Evolutionary conservation across 352 stramenopile species (phyloP).

Genomic region (Thalassiosira mediterranea): DNA sequence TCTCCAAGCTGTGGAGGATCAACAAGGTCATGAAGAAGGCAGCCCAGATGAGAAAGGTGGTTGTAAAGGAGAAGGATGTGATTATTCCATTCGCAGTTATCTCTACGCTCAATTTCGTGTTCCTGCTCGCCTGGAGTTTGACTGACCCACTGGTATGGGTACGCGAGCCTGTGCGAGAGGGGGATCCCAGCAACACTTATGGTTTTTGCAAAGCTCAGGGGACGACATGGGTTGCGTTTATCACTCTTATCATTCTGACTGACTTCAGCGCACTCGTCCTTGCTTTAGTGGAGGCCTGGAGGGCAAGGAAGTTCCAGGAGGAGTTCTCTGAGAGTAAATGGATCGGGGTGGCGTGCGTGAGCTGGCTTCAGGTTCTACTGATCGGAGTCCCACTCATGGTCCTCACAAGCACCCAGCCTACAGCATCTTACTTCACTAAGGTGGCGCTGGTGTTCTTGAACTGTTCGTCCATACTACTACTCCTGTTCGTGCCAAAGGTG

Average conservation of each 20-base stretch:
- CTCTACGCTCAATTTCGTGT: slow-evolving; percentile 40
- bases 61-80: slow-evolving; percentile 30
- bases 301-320: slow-evolving; percentile 23
- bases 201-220: slow-evolving; percentile 25
- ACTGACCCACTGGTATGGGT: slow-evolving; percentile 51
- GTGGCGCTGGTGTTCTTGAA: too few species aligned
- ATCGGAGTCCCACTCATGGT: slow-evolving; percentile 36
- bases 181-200: slow-evolving; percentile 46
- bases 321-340: slow-evolving; percentile 31
- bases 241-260: slow-evolving; percentile 9
- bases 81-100: slow-evolving; percentile 35
- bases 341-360: slow-evolving; percentile 20
- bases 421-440: too few species aligned
- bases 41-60: not conserved
- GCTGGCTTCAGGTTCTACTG: slow-evolving; percentile 30
- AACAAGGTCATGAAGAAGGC: slow-evolving; percentile 40
- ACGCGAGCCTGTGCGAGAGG: slow-evolving; percentile 13
- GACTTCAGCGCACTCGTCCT: not conserved
- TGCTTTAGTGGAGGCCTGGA: slow-evolving; percentile 26
- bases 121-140: slow-evolving; percentile 55
- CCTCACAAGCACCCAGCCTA: too few species aligned
- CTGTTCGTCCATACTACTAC: too few species aligned
- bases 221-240: too few species aligned
- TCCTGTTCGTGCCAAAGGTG: too few species aligned
- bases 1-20: slow-evolving; percentile 53